Conservation (phyloP, 1,284 basidiomycete species). For the Gomphus sp. region DNA sequence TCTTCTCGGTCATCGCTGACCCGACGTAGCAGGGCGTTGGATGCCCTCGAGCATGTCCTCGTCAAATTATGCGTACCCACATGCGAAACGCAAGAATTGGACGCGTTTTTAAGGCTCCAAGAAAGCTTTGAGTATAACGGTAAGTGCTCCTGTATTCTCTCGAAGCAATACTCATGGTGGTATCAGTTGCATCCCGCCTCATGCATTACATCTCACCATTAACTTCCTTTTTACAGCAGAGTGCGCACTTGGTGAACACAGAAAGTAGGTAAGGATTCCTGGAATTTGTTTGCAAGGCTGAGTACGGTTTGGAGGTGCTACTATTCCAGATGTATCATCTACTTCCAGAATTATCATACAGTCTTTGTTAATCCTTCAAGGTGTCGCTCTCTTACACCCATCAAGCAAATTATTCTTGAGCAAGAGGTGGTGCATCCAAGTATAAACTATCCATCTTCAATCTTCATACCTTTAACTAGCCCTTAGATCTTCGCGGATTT, state of each 20-base stretch:
- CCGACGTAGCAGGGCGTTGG: slow-evolving; percentile 41
- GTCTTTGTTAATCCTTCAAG: slow-evolving; percentile 66
- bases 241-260: not conserved
- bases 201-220: slow-evolving; percentile 6
- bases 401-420: slow-evolving; percentile 64
- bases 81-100: slow-evolving; percentile 30
- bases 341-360: slow-evolving; percentile 44
- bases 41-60: slow-evolving; percentile 49
- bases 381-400: slow-evolving; percentile 63
- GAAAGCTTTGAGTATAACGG: slow-evolving; percentile 72
- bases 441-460: slow-evolving; percentile 23
- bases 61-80: slow-evolving; percentile 41
- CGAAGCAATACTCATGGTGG: not conserved
- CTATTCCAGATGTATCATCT: slow-evolving; percentile 32
- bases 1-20: slow-evolving; percentile 47
- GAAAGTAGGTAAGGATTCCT: slow-evolving; percentile 15
- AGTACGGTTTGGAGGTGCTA: slow-evolving; percentile 25
- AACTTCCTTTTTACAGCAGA: slow-evolving; percentile 9
- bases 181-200: slow-evolving; percentile 51
- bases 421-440: slow-evolving; percentile 63
- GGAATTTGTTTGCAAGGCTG: slow-evolving; percentile 12
- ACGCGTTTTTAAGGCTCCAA: slow-evolving; percentile 54
- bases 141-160: slow-evolving; percentile 24
- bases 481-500: slow-evolving; percentile 56
- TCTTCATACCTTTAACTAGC: not conserved